These are phyloP conservation scores for Globisporangium cederbergense DNA, from an alignment of 352 stramenopile genomes.

Conservation along the genomic window DNA sequence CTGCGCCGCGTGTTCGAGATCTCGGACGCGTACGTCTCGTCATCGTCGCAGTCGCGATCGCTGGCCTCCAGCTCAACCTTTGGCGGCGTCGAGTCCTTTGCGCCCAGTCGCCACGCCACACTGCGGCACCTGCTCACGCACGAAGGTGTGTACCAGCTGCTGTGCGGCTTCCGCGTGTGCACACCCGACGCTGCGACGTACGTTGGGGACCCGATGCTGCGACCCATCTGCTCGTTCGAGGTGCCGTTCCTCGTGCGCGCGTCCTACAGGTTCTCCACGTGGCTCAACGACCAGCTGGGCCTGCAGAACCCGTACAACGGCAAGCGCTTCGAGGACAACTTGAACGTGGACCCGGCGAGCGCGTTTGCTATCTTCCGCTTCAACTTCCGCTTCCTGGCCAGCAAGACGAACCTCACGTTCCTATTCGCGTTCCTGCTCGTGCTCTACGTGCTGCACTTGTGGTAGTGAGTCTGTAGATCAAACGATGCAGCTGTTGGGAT, in stretches of 20 bases:
- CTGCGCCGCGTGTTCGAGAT: constrained; percentile 82
- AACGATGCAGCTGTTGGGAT: not conserved
- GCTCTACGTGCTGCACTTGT: constrained; percentile 70
- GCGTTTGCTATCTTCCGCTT: constrained; percentile 56
- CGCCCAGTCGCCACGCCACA: constrained; percentile 53
- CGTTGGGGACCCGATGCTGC: constrained; percentile 81
- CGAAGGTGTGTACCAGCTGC: constrained; percentile 61
- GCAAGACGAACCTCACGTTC: constrained; percentile 80
- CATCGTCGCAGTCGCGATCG: constrained; percentile 57
- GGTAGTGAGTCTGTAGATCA: constrained; percentile 25
- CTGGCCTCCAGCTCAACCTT: constrained; percentile 18
- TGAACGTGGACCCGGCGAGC: constrained; percentile 46
- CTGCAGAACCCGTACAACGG: constrained; percentile 68
- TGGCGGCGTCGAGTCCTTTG: constrained; percentile 47
- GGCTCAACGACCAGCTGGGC: constrained; percentile 67
- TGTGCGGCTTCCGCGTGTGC: constrained; percentile 69
- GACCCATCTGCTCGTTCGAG: constrained; percentile 82
- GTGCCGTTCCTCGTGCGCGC: constrained; percentile 72
- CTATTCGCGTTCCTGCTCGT: constrained; percentile 52
- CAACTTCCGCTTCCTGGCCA: constrained; percentile 86
- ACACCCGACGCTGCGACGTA: constrained; percentile 61
- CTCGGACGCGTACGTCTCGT: constrained; percentile 82
- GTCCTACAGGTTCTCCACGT: constrained; percentile 74
- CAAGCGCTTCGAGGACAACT: constrained; percentile 70
- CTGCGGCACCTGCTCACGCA: constrained; percentile 59